phyloP scores from a whole-genome alignment of 805 yeast species.

The Candida chauliodis region DNA sequence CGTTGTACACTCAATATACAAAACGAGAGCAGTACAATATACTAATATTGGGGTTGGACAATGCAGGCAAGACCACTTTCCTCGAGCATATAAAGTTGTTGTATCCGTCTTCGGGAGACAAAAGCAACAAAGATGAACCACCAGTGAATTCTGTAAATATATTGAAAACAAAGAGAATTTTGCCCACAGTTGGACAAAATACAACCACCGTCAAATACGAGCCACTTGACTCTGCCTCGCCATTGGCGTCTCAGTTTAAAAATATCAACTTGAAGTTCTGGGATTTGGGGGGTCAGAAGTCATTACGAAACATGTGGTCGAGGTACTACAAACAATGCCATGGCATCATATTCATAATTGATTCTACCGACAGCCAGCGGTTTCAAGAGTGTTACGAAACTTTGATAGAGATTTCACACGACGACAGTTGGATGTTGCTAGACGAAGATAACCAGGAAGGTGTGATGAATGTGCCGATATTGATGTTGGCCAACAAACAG shows the following conservation, averaged over 20 bases:
- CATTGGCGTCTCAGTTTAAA: slow-evolving; percentile 29
- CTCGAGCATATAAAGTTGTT: slow-evolving; percentile 39
- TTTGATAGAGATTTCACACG: slow-evolving; percentile 44
- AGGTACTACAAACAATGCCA: slow-evolving; percentile 83
- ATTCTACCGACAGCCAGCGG: slow-evolving; percentile 80
- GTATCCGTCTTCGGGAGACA: slow-evolving; percentile 24
- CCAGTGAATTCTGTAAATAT: slow-evolving; percentile 18
- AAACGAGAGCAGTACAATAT: slow-evolving; percentile 44
- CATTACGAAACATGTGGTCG: slow-evolving; percentile 82
- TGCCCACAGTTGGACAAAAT: slow-evolving; percentile 96
- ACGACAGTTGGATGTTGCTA: slow-evolving; percentile 39
- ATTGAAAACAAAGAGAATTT: slow-evolving; percentile 52
- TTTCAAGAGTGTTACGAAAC: slow-evolving; percentile 78
- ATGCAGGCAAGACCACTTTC: slow-evolving; percentile 84
- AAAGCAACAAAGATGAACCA: background rate
- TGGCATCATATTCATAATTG: slow-evolving; percentile 89
- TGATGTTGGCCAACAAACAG: slow-evolving; percentile 95
- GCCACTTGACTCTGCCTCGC: slow-evolving; percentile 34
- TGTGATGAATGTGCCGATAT: slow-evolving; percentile 69
- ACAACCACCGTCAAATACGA: slow-evolving; percentile 42
- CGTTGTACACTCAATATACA: slow-evolving; percentile 43
- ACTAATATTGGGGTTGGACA: slow-evolving; percentile 84
- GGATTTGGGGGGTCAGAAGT: slow-evolving; percentile 96
- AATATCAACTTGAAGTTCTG: slow-evolving; percentile 70
- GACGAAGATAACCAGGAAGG: slow-evolving; percentile 11